Conservation (phyloP, 1,139 yeast genomes). For the Taiozyma sp. region DNA sequence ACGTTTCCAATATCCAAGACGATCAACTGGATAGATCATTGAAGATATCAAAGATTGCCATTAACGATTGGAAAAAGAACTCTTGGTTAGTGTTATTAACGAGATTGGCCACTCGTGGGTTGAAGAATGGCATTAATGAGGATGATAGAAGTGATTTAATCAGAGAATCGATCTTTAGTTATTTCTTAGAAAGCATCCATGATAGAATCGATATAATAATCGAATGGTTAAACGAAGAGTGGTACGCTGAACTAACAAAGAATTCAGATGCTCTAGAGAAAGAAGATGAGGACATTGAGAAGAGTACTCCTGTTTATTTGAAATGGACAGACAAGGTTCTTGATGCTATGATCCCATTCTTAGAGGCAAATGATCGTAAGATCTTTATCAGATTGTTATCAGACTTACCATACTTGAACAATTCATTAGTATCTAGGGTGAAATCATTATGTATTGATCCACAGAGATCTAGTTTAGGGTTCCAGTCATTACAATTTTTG, state of each 20-base stretch:
- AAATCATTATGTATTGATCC: conserved; percentile 85
- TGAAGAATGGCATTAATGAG: conserved; percentile 31
- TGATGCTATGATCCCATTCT: conserved; percentile 77
- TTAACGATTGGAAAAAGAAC: conserved; percentile 60
- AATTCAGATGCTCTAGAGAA: conserved; percentile 15
- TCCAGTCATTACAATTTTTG: conserved; percentile 73
- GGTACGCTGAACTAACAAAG: conserved; percentile 67
- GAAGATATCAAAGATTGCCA: conserved; percentile 50
- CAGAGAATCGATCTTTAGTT: conserved; percentile 66
- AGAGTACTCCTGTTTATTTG: conserved; percentile 46
- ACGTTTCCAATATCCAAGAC: conserved; percentile 8
- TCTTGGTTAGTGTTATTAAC: conserved; percentile 78
- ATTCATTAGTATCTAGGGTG: conserved; percentile 55
- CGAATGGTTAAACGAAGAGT: conserved; percentile 95
- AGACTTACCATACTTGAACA: conserved; percentile 76
- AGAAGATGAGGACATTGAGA: conserved; percentile 22
- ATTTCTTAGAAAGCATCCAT: conserved; percentile 71
- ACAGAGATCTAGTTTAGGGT: conserved; percentile 72
- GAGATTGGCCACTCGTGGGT: conserved; percentile 78
- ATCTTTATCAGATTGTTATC: conserved; percentile 78
- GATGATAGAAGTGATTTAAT: conserved; percentile 52
- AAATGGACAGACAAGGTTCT: conserved; percentile 70
- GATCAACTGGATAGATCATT: conserved; percentile 22
- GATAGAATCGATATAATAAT: conserved; percentile 71
- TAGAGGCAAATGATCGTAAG: conserved; percentile 77